A percentile compares a stretch with the other conserved stretches of the same genome.
phyloP scores from a whole-genome alignment of 2,329 filamentous ascomycete genomes.

The Cryphonectria parasitica region DNA sequence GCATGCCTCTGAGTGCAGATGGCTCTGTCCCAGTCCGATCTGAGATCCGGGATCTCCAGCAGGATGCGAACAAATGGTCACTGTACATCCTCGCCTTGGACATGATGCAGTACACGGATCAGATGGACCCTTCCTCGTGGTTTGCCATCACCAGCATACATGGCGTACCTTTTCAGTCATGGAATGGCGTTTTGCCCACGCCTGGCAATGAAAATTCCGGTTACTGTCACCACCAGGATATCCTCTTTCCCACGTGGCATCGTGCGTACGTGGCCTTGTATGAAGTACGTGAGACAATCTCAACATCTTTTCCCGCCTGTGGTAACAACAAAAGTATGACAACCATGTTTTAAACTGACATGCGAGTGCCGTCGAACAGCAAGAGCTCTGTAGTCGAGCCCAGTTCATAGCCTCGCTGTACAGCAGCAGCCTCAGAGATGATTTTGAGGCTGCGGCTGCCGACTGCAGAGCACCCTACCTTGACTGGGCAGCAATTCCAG shows the following conservation, averaged over 20 bases:
- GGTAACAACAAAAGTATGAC: not conserved
- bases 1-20: conserved; percentile 40
- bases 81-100: conserved; percentile 76
- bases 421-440: conserved; percentile 48
- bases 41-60: conserved; percentile 70
- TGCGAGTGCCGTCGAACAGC: conserved; percentile 34
- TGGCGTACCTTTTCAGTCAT: conserved; percentile 67
- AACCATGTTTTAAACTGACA: not conserved
- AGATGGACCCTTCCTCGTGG: conserved; percentile 69
- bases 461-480: conserved; percentile 62
- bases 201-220: conserved; percentile 61
- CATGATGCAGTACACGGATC: conserved; percentile 70
- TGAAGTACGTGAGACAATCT: conserved; percentile 47
- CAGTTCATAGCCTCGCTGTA: conserved; percentile 52
- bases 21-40: conserved; percentile 52
- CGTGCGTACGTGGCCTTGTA: conserved; percentile 73
- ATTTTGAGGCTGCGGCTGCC: conserved; percentile 55
- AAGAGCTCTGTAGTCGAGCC: conserved; percentile 43
- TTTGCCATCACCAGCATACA: conserved; percentile 83
- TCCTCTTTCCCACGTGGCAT: conserved; percentile 82
- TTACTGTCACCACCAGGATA: conserved; percentile 77
- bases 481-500: conserved; percentile 59
- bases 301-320: not conserved
- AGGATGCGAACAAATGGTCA: conserved; percentile 71
- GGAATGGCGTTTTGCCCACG: conserved; percentile 55